phyloP scores from a whole-genome alignment of 176 grass and related monocot species.

The Oryza meyeriana region DNA sequence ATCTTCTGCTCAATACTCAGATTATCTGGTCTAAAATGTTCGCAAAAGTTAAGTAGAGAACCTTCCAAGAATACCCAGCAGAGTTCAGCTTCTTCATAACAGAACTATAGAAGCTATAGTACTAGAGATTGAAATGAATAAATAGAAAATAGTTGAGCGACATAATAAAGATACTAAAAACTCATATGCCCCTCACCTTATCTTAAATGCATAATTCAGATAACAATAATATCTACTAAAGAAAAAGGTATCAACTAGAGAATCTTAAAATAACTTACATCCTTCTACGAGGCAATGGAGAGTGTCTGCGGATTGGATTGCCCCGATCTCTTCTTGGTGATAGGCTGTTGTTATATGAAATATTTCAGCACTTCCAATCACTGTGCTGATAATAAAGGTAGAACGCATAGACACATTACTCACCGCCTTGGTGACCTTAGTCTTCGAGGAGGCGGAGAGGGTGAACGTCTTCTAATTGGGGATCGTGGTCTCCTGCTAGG shows the following conservation, averaged over 20 bases:
- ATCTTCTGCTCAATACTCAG: background rate
- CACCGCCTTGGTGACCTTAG: conserved; percentile 68
- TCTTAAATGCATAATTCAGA: background rate
- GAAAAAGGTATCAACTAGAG: background rate
- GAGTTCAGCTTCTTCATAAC: background rate
- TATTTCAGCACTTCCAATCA: conserved; percentile 14
- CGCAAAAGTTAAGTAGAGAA: background rate
- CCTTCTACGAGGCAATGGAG: conserved; percentile 62
- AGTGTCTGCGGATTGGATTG: conserved; percentile 58
- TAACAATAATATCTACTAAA: background rate
- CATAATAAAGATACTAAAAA: background rate
- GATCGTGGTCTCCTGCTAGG: conserved; percentile 50
- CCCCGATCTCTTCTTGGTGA: conserved; percentile 71
- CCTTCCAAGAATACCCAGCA: conserved; percentile 1
- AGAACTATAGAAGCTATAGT: background rate
- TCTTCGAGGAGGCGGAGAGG: conserved; percentile 65
- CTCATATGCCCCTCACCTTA: background rate
- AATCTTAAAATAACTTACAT: conserved; percentile 50
- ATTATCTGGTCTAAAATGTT: background rate
- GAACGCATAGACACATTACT: background rate
- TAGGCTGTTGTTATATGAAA: conserved; percentile 33
- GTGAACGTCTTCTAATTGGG: conserved; percentile 70
- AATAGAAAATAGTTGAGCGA: background rate
- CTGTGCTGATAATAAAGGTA: background rate
- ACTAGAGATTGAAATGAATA: background rate